Base-by-base conservation (phyloP, 352 stramenopile genomes). In the Phytophthora pini region DNA sequence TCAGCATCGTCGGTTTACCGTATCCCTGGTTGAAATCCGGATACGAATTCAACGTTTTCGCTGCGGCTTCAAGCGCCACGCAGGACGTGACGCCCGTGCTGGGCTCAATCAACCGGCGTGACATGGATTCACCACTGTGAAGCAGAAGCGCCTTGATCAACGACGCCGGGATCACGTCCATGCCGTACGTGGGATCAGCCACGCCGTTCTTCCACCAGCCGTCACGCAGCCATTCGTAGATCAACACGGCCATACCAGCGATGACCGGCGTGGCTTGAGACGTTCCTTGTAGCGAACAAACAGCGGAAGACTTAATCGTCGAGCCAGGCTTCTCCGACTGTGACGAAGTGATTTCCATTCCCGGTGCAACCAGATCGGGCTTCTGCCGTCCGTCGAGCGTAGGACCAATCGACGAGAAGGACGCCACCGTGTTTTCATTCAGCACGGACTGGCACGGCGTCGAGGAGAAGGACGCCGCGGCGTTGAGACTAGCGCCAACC, bases 181-280 rank as follows among this genome's bases (percentile, higher is more conserved):
- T 82, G 15, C 76, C 92, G 61, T 76, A 88, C 29, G 65, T 79
- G 7, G 76, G 59, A 26, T 93, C 77, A 26, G 76, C 60, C n/a
- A 77, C 66, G 36, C 84, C 88, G 31, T 85, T 79, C 44, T 88
- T 80, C 79, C 90, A 95, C 67, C 77, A 89, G 5, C 89, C 89
- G 38, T 97, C 87, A 40, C 79, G 76, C 31, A 98, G 84, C 80
- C 95, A 98, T 52, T 97, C 86, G 40, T 82, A 85, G 31, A 97
- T 60, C 0, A 98, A 56, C 20, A 93, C 80, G 8, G 88, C 89
- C 70, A 86, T 87, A 5, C 89, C 91, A 1, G 87, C 79, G 13
- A 92, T 71, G 1, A 96, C 71, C 15, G 93, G 93, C 7, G 90
- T 93, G 11, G 92, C 77, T 70, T 97, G 94, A 0, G 78, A 89